Evolutionary conservation across 2,329 filamentous ascomycete species (phyloP).

Genomic region (Stemphylium beticola): DNA sequence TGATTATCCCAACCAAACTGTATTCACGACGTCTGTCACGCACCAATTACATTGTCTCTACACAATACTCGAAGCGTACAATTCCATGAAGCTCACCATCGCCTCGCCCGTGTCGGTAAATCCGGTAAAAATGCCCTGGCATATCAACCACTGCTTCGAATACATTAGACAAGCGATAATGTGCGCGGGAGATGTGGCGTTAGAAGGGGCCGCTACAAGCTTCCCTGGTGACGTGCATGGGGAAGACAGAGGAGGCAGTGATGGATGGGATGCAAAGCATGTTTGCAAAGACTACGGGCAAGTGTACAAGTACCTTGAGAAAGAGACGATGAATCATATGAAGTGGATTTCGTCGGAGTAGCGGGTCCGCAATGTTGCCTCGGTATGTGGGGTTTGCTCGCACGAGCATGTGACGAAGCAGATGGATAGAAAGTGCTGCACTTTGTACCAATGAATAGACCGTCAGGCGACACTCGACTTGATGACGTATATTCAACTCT

Average conservation of each 20-base stretch:
- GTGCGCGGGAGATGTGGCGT: constrained; percentile 43
- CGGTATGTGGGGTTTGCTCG: neutral
- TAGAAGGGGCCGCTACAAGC: constrained; percentile 42
- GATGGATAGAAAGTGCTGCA: neutral
- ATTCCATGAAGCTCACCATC: constrained; percentile 29
- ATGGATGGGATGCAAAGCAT: constrained; percentile 44
- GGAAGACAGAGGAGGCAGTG: constrained; percentile 41
- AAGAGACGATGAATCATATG: constrained; percentile 33
- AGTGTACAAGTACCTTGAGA: constrained; percentile 39
- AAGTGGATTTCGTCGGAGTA: constrained; percentile 39
- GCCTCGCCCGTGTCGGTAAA: constrained; percentile 11
- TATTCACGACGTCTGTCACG: constrained; percentile 43
- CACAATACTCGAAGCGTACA: constrained; percentile 43
- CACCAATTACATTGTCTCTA: constrained; percentile 46
- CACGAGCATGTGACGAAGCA: constrained; percentile 2
- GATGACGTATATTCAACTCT: too few species aligned
- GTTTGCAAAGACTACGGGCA: constrained; percentile 43
- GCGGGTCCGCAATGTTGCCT: neutral
- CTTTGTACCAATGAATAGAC: too few species aligned
- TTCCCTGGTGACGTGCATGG: constrained; percentile 34
- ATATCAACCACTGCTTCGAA: constrained; percentile 45
- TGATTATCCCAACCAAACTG: constrained; percentile 38
- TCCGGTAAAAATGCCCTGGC: constrained; percentile 41
- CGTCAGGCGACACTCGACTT: too few species aligned
- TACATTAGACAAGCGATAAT: constrained; percentile 44